Base-by-base conservation (phyloP, 768 basidiomycete species). In the Mycena pura region DNA sequence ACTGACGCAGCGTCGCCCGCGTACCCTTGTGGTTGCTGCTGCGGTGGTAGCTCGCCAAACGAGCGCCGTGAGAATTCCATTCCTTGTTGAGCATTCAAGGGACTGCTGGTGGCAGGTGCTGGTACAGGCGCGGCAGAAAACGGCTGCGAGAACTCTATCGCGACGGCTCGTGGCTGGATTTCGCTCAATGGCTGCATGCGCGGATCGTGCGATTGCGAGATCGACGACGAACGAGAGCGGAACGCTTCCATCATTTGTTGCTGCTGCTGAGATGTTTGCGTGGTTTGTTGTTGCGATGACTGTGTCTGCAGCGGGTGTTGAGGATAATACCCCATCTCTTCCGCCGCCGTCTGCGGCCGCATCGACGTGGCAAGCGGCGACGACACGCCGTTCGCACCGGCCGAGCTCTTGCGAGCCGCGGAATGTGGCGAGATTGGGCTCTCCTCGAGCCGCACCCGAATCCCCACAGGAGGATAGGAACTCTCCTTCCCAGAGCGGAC, bases 401-500 rank as follows among this genome's bases (percentile, higher is more conserved):
- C 43, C 57, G 34, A 38, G 13, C 6, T 17, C 39, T 31, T 21
- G 21, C 57, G 11, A n/a, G 36, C 15, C 41, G 38, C 38, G 39
- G 56, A 48, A 45, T 27, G 46, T 38, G 39, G 36, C 25, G 28
- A 11, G 28, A 21, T n/a, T 29, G 21, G 24, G 17, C 13, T 38
- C 34, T 57, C 54, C 41, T 38, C 57, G 3, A 50, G 58, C 5
- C 58, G 53, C 53, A 55, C 60, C 9, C 60, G 53, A 27, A 55
- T 49, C 13, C 61, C 28, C 59, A n/a, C n/a, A n/a, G n/a, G n/a
- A n/a, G n/a, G n/a, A n/a, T n/a, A n/a, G n/a, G n/a, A n/a, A n/a
- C n/a, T 53, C 7, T 75, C 72, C 60, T 78, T 78, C 41, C 74
- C 76, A 27, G 77, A 69, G 14, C 84, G 78, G 10, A 81, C 72